Percentiles rank a stretch among this genome's conserved stretches.
Evolutionary conservation across 306 rosid genomes (phyloP).

Genomic region (Inga leiocalycina): DNA sequence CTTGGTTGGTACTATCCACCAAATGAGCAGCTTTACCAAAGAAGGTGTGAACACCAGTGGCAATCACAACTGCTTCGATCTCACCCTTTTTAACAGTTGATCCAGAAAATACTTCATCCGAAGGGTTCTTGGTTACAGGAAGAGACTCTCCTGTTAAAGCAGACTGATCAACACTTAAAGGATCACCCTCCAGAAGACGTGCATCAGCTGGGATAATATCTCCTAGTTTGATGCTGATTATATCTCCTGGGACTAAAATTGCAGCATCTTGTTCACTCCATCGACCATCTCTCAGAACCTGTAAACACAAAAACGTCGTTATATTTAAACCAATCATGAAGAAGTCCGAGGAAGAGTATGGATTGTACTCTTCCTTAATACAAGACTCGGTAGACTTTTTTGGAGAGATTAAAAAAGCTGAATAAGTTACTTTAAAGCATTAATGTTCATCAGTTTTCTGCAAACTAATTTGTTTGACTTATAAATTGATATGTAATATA

Average conservation of each 20-base stretch:
- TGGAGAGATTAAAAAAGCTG: too few species aligned
- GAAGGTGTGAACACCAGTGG: constrained; percentile 97
- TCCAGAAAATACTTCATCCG: constrained; percentile 92
- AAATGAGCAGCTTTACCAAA: constrained; percentile 97
- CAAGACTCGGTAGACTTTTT: too few species aligned
- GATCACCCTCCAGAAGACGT: constrained; percentile 96
- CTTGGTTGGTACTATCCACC: constrained; percentile 95
- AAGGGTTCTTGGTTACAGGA: constrained; percentile 78
- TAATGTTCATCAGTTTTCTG: too few species aligned
- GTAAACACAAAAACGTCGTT: background rate
- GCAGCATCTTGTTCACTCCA: constrained; percentile 96
- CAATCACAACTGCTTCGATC: constrained; percentile 92
- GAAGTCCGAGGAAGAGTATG: background rate
- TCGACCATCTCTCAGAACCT: constrained; percentile 85
- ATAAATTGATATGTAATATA: too few species aligned
- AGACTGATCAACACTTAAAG: constrained; percentile 91
- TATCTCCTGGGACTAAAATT: constrained; percentile 91
- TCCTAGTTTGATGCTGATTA: constrained; percentile 87
- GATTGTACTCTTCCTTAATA: too few species aligned
- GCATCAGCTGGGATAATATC: constrained; percentile 97
- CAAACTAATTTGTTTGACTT: too few species aligned
- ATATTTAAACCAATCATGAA: background rate
- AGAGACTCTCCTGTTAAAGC: constrained; percentile 97
- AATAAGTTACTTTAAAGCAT: too few species aligned
- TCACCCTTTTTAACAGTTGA: constrained; percentile 96